A percentile compares a stretch with the other conserved stretches of the same genome.
Conservation (phyloP, 2,329 filamentous ascomycete species). For the Ascocoryne sarcoides region DNA sequence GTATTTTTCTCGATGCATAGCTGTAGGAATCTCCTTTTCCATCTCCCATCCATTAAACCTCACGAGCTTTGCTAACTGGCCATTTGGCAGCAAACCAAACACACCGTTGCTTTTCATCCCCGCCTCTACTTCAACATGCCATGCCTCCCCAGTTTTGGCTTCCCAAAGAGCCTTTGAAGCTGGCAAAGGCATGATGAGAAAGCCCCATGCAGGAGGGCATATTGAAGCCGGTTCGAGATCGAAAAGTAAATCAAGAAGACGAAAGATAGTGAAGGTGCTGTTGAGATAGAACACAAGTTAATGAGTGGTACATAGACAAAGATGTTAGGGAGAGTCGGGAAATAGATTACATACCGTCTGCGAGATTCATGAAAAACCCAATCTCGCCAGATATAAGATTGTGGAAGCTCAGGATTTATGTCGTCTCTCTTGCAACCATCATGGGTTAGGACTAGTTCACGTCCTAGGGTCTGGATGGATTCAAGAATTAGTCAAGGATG, state of each 20-base stretch:
- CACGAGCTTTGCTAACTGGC: slow-evolving; percentile 30
- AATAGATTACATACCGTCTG: slow-evolving; percentile 26
- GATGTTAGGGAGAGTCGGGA: too few species aligned
- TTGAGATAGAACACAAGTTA: too few species aligned
- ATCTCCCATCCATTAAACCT: too few species aligned
- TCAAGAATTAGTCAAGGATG: too few species aligned
- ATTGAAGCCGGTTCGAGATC: slow-evolving; percentile 33
- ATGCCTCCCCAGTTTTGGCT: slow-evolving; percentile 29
- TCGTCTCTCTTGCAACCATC: too few species aligned
- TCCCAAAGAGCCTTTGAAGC: slow-evolving; percentile 37
- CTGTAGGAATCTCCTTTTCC: slow-evolving; percentile 12
- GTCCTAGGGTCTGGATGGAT: too few species aligned
- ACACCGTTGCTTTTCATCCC: too few species aligned
- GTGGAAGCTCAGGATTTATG: slow-evolving; percentile 10
- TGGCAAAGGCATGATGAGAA: slow-evolving; percentile 36
- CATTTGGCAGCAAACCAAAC: slow-evolving; percentile 28
- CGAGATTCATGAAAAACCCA: slow-evolving; percentile 36
- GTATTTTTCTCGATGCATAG: too few species aligned
- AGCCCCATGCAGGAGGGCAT: slow-evolving; percentile 29
- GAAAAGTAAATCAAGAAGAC: slow-evolving; percentile 34
- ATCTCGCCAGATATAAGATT: slow-evolving; percentile 28
- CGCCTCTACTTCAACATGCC: slow-evolving; percentile 31
- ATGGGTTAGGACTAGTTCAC: too few species aligned
- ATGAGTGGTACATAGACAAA: too few species aligned
- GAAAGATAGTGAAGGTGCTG: slow-evolving; percentile 32